phyloP scores from a whole-genome alignment of 164 flowering plant species.

The Echeveria elegans region DNA sequence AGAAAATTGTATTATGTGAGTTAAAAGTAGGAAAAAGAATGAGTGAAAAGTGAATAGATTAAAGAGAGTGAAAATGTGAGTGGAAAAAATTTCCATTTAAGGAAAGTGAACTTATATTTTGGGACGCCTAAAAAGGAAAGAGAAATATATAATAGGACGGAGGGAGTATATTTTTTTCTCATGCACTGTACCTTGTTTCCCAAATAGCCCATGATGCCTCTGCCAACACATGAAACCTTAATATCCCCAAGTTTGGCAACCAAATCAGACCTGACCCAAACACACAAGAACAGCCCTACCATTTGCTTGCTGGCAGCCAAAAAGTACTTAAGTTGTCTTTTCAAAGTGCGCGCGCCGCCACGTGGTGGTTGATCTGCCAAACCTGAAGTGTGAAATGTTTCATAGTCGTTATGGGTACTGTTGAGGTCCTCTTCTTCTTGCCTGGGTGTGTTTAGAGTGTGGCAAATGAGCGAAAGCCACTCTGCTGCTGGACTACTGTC shows the following conservation, averaged over 20 bases:
- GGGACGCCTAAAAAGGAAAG: no score
- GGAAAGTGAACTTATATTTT: no score
- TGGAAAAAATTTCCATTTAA: background rate
- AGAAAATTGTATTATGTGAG: no score
- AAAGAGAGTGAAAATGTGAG: no score
- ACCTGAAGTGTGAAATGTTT: conserved; percentile 6
- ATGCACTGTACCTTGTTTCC: conserved; percentile 65
- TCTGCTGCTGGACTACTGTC: conserved; percentile 61
- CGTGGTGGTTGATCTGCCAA: no score
- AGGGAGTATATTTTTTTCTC: no score
- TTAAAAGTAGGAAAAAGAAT: no score
- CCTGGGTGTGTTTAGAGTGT: conserved; percentile 23
- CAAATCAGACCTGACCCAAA: conserved; percentile 70
- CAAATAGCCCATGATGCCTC: conserved; percentile 81
- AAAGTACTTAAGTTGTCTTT: conserved; percentile 20
- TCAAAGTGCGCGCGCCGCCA: conserved; percentile 16
- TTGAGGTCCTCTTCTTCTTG: conserved; percentile 16
- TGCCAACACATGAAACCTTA: conserved; percentile 80
- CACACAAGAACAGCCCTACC: conserved; percentile 80
- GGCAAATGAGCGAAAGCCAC: conserved; percentile 70
- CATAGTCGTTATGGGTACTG: background rate
- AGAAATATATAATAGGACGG: no score
- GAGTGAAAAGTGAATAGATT: no score
- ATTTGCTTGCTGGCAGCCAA: conserved; percentile 78
- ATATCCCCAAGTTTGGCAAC: conserved; percentile 34